Conservation (phyloP, 2,329 filamentous ascomycete species). For the Fusarium keratoplasticum region DNA sequence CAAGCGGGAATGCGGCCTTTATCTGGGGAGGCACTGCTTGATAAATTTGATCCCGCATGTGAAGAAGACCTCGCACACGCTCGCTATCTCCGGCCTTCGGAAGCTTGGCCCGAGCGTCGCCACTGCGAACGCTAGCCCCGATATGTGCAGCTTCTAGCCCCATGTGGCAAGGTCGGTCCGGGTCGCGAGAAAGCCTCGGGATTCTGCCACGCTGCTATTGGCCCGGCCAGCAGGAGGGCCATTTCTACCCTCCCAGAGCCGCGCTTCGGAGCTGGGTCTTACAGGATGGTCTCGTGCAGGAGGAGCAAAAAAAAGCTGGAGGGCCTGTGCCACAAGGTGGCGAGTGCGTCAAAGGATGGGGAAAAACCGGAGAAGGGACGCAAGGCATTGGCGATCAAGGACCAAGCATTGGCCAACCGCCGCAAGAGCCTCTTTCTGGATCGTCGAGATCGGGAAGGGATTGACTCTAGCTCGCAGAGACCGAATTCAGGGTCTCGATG, state of each 20-base stretch:
- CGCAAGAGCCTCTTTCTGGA: neutral
- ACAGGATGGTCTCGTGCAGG: conserved; percentile 29
- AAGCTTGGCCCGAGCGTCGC: conserved; percentile 37
- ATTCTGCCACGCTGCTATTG: conserved; percentile 37
- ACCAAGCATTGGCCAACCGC: conserved; percentile 26
- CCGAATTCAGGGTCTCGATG: conserved; percentile 31
- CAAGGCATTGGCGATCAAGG: conserved; percentile 35
- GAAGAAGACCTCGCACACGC: conserved; percentile 29
- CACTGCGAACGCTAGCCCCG: conserved; percentile 17
- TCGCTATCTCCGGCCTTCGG: conserved; percentile 46
- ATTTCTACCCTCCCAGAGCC: conserved; percentile 12
- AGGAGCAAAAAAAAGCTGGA: neutral
- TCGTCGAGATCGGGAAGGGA: conserved; percentile 36
- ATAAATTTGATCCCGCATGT: conserved; percentile 45
- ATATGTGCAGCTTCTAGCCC: conserved; percentile 18
- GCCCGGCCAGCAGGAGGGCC: conserved; percentile 40
- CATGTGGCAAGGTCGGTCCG: conserved; percentile 11
- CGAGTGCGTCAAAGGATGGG: conserved; percentile 38
- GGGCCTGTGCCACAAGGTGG: conserved; percentile 43
- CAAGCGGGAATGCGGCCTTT: conserved; percentile 40
- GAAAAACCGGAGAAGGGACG: conserved; percentile 37
- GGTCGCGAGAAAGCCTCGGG: conserved; percentile 48
- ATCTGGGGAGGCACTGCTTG: conserved; percentile 29
- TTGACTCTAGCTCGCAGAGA: conserved; percentile 17
- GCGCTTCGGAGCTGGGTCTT: neutral